Evolutionary conservation across 768 basidiomycete genomes (phyloP), one percentile per base, ranked within the genome.

Genomic region (Hebeloma cylindrosporum): DNA sequence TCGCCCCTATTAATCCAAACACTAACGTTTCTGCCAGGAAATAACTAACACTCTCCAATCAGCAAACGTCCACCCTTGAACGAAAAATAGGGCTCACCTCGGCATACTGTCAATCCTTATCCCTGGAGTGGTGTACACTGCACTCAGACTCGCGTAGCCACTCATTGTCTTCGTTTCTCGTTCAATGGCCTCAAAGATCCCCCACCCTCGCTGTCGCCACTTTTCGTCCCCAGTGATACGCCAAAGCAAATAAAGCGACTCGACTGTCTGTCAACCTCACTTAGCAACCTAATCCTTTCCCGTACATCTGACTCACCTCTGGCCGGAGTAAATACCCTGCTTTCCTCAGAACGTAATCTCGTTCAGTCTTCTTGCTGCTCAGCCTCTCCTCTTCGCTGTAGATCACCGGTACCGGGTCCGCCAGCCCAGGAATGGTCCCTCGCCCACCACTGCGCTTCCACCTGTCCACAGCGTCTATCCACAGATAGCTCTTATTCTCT

Each of bases 141-240:
- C 62, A 40, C 54, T 53, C 31, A 88, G 61, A 46, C 67, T 79
- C 1, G 85, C 77, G 53, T 85, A 90, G n/a, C 84, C 87, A 29
- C 61, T 66, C 1, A 66, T 49, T 1, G 80, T 83, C 59, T 73
- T 80, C 11, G 83, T 71, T 50, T 81, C 69, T 22, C 66, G 70
- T 60, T 84, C 75, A 17, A 90, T 74, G 4, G 83, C 78, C 50
- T 83, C 67, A 54, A 85, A 90, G 27, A 89, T 78, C 22, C 58
- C 61, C 85, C 86, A 88, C 2, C 82, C 87, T 39, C 79, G 75
- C 33, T 80, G 73, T 51, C 88, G 73, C 88, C 88, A 90, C 44
- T 71, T 74, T 22, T 59, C 57, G 53, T 90, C 75, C 0, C 83
- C 78, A 2, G 88, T 90, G 6, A 76, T 73, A 33, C 77, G 77